phyloP scores from a whole-genome alignment of 1,139 yeast species.

The Saccharomyces uvarum region DNA sequence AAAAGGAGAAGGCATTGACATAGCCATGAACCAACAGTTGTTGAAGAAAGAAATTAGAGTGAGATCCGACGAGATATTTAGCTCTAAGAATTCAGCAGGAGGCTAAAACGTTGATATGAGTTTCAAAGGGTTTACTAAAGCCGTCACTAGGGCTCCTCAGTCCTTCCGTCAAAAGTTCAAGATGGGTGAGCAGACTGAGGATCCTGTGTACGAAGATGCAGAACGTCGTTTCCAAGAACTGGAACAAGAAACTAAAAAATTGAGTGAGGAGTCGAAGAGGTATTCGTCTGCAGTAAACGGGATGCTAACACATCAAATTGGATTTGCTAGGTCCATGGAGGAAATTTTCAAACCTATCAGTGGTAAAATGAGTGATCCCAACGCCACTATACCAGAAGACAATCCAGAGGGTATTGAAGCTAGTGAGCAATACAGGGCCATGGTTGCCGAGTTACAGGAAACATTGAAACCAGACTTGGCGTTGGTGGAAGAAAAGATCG shows the following conservation, averaged over 20 bases:
- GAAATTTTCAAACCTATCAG: constrained; percentile 94
- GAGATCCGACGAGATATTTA: background rate
- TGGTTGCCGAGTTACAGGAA: constrained; percentile 77
- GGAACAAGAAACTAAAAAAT: constrained; percentile 80
- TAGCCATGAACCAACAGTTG: background rate
- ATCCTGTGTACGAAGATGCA: constrained; percentile 87
- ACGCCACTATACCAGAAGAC: constrained; percentile 76
- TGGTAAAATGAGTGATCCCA: constrained; percentile 86
- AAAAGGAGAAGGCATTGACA: background rate
- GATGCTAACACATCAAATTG: constrained; percentile 87
- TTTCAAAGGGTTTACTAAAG: constrained; percentile 87
- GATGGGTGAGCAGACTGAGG: constrained; percentile 79
- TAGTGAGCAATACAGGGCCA: constrained; percentile 81
- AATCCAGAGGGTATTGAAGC: constrained; percentile 95
- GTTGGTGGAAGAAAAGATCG: constrained; percentile 81
- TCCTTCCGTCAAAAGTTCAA: constrained; percentile 68
- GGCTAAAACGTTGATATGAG: constrained; percentile 46
- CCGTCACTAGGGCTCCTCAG: constrained; percentile 80
- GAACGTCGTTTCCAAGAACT: constrained; percentile 91
- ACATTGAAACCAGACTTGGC: constrained; percentile 88
- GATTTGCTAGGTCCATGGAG: constrained; percentile 87
- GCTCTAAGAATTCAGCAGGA: background rate
- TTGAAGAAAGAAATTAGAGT: background rate
- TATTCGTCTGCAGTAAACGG: constrained; percentile 88
- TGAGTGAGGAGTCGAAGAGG: constrained; percentile 83